Conservation (phyloP, 148 eudicot genomes). For the Diospyros lotus region DNA sequence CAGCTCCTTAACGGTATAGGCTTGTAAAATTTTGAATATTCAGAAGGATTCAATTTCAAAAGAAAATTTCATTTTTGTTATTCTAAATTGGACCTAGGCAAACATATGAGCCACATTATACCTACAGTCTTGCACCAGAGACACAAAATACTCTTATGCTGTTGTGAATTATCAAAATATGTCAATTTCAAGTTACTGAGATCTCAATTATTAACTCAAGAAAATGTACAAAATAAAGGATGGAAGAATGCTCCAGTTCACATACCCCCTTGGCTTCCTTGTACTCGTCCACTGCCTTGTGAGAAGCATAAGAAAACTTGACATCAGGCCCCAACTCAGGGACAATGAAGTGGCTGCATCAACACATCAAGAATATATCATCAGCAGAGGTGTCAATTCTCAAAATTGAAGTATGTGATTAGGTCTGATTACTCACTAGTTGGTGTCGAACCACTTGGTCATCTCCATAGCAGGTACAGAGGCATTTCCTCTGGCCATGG, state of each 20-base stretch:
- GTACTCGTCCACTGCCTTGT: conserved; percentile 77
- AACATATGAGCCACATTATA: too few relatives aligned
- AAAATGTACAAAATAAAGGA: not conserved
- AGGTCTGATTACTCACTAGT: conserved; percentile 61
- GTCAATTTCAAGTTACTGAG: not conserved
- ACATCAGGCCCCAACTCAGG: conserved; percentile 87
- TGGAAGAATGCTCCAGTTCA: not conserved
- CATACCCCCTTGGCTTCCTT: conserved; percentile 82
- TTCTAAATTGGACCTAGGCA: too few relatives aligned
- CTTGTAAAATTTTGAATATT: too few relatives aligned
- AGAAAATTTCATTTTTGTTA: too few relatives aligned
- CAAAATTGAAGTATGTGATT: not conserved
- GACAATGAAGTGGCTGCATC: conserved; percentile 77
- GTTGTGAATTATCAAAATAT: not conserved
- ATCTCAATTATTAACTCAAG: not conserved
- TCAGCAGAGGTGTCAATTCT: not conserved
- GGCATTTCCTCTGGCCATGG: conserved; percentile 93
- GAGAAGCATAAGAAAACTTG: conserved; percentile 66
- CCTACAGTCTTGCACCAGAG: too few relatives aligned
- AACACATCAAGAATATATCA: conserved; percentile 6
- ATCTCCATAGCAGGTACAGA: conserved; percentile 91
- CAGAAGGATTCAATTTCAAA: too few relatives aligned
- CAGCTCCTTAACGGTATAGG: too few relatives aligned
- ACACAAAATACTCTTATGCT: too few relatives aligned
- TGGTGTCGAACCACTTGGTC: conserved; percentile 99